Percentiles rank a stretch among this genome's conserved stretches.
These are phyloP conservation scores for Xylaria grammica DNA, from an alignment of 495 filamentous ascomycete genomes.

Conservation along the genomic window DNA sequence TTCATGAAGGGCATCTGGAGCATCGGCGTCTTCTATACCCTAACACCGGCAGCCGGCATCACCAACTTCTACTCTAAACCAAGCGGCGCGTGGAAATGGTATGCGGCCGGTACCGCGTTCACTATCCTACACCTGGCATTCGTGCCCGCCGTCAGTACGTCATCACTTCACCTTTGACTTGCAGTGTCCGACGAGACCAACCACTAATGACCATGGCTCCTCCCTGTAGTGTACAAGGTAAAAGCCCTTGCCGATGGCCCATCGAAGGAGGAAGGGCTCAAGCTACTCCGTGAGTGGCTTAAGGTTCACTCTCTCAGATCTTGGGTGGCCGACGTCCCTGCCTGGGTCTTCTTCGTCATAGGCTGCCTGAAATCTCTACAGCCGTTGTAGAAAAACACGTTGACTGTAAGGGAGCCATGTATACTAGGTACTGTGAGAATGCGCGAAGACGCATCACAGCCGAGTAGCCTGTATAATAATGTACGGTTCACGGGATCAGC, in stretches of 20 bases:
- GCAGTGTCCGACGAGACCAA: neutral
- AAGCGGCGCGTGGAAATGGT: conserved; percentile 31
- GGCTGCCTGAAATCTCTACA: conserved; percentile 31
- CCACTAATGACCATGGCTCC: neutral
- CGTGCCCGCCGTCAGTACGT: conserved; percentile 30
- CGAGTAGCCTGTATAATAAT: neutral
- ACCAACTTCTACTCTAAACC: conserved; percentile 27
- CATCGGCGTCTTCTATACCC: conserved; percentile 29
- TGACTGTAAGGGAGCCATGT: neutral
- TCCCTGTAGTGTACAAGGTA: conserved; percentile 25
- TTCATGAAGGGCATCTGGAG: conserved; percentile 31
- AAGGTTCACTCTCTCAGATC: conserved; percentile 31
- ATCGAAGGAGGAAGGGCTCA: conserved; percentile 16
- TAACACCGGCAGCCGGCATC: conserved; percentile 30
- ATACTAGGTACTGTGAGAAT: neutral
- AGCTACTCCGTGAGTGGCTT: conserved; percentile 30
- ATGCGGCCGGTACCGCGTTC: conserved; percentile 30
- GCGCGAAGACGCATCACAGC: too few species aligned
- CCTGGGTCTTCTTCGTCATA: conserved; percentile 37
- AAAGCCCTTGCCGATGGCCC: conserved; percentile 30
- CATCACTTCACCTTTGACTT: neutral
- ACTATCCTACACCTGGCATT: conserved; percentile 33
- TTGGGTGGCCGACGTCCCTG: conserved; percentile 29
- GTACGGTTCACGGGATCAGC: neutral
- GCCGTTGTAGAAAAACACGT: conserved; percentile 13